These are phyloP conservation scores for Podospora bellae-mahoneyi DNA, from an alignment of 495 filamentous ascomycete genomes.

Conservation along the genomic window DNA sequence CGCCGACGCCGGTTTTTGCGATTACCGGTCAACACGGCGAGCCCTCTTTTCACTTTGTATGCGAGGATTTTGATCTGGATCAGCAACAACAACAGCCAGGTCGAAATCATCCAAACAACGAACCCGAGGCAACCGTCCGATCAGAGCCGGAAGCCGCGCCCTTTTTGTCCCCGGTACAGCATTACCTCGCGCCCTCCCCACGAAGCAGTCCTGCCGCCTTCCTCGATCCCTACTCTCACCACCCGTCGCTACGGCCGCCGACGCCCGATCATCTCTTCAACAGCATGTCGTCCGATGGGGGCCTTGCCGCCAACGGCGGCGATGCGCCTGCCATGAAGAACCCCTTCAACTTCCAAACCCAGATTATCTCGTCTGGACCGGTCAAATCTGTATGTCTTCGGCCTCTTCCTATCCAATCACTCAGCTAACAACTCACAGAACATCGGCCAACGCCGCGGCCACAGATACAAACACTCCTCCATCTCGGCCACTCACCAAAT, in stretches of 20 bases:
- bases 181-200: conserved; percentile 14
- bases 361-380: conserved; percentile 69
- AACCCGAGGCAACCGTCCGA: neutral
- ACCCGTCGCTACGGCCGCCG: conserved; percentile 19
- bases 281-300: conserved; percentile 36
- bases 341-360: conserved; percentile 94
- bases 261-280: conserved; percentile 28
- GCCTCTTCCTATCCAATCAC: neutral
- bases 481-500: conserved; percentile 85
- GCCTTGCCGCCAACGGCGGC: conserved; percentile 28
- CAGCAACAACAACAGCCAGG: conserved; percentile 5
- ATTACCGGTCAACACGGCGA: conserved; percentile 22
- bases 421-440: conserved; percentile 43
- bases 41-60: conserved; percentile 17
- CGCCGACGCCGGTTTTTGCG: conserved; percentile 30
- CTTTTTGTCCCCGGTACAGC: neutral
- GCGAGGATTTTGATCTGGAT: conserved; percentile 21
- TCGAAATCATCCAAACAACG: neutral
- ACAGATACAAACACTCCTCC: conserved; percentile 96
- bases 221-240: conserved; percentile 20
- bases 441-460: conserved; percentile 87
- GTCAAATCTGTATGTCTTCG: conserved; percentile 70
- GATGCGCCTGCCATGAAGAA: conserved; percentile 39
- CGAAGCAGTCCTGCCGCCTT: conserved; percentile 21
- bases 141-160: neutral